Percentiles rank a stretch among this genome's conserved stretches.
Conservation (phyloP, 768 basidiomycete genomes). For the Fomitopsis pulvina region DNA sequence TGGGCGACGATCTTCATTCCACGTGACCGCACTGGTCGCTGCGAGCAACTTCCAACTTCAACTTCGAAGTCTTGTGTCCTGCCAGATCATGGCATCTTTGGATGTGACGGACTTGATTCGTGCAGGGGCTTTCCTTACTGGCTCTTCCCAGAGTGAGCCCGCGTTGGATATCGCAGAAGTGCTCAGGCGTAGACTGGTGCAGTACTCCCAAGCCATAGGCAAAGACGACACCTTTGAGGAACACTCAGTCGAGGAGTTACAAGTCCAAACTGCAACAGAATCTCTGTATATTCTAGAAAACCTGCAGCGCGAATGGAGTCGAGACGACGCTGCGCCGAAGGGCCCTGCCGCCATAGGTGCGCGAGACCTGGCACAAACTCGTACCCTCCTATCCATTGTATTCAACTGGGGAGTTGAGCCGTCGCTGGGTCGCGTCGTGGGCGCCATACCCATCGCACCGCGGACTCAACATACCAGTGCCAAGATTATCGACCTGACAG, state of each 20-base stretch:
- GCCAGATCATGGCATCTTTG: neutral
- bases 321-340: neutral
- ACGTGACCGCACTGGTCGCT: too few species aligned
- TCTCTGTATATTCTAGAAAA: constrained; percentile 43
- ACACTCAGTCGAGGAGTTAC: constrained; percentile 33
- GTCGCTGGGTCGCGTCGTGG: constrained; percentile 36
- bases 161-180: constrained; percentile 15
- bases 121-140: constrained; percentile 12
- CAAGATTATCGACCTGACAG: constrained; percentile 40
- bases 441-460: constrained; percentile 17
- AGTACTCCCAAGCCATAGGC: constrained; percentile 11
- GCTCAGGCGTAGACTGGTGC: constrained; percentile 14
- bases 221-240: neutral
- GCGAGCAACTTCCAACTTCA: too few species aligned
- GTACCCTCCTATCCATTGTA: constrained; percentile 57
- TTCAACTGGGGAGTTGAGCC: constrained; percentile 70
- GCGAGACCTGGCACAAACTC: constrained; percentile 56
- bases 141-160: constrained; percentile 11
- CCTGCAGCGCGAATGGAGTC: constrained; percentile 37
- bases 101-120: constrained; percentile 6
- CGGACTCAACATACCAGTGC: constrained; percentile 12
- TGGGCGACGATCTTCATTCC: too few species aligned
- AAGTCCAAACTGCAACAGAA: constrained; percentile 48
- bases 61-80: too few species aligned
- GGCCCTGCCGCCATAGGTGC: constrained; percentile 39